Evolutionary conservation across 768 basidiomycete genomes (phyloP).

Genomic region (Suillus brevipes): DNA sequence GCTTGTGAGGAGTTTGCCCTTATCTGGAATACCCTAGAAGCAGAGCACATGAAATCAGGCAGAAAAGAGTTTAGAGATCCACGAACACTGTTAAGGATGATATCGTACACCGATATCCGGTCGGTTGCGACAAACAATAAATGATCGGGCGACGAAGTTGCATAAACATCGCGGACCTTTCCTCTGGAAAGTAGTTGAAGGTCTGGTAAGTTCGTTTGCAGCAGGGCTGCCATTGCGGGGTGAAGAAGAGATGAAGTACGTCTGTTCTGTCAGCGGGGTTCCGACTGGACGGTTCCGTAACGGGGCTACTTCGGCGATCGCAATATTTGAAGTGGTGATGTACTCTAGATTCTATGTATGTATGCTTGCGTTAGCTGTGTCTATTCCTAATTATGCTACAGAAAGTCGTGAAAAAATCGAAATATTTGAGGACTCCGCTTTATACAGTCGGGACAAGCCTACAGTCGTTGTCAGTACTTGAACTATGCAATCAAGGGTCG

Average conservation of each 20-base stretch:
- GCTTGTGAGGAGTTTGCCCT: slow-evolving; percentile 85
- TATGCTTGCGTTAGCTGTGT: neutral
- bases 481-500: neutral
- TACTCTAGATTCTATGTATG: neutral
- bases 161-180: slow-evolving; percentile 96
- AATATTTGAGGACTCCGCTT: neutral
- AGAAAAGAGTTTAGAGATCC: slow-evolving; percentile 6
- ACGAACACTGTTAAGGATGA: slow-evolving; percentile 89
- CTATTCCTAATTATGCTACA: slow-evolving; percentile 5
- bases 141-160: slow-evolving; percentile 63
- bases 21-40: slow-evolving; percentile 86
- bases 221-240: slow-evolving; percentile 40
- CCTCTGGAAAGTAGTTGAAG: slow-evolving; percentile 80
- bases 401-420: neutral
- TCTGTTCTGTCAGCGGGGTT: neutral
- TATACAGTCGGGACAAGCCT: slow-evolving; percentile 56
- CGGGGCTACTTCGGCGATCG: neutral
- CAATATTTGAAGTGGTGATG: slow-evolving; percentile 2
- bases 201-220: slow-evolving; percentile 55
- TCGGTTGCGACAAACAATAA: slow-evolving; percentile 95
- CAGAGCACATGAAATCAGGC: slow-evolving; percentile 7
- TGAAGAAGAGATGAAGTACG: neutral
- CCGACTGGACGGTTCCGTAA: neutral
- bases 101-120: slow-evolving; percentile 95
- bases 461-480: slow-evolving; percentile 17